Percentiles rank a stretch among this genome's conserved stretches.
These are phyloP conservation scores for Tetracladium setigerum DNA, from an alignment of 495 filamentous ascomycete genomes.

Conservation along the genomic window DNA sequence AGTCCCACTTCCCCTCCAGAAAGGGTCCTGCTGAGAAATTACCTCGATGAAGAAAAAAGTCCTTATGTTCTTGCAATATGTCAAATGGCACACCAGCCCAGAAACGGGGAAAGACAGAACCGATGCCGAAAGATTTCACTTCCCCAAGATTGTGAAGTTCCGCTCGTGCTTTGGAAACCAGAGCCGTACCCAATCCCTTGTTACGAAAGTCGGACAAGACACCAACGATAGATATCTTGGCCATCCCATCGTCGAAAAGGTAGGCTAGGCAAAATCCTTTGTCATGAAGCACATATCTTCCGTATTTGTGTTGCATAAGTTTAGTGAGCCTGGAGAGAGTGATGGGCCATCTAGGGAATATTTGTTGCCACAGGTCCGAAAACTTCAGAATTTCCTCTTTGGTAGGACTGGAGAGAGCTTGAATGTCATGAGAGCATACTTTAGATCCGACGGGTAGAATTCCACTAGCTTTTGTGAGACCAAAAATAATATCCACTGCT, in stretches of 20 bases:
- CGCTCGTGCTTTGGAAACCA: constrained; percentile 26
- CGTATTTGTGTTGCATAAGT: constrained; percentile 23
- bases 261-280: constrained; percentile 40
- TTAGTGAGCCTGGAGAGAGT: constrained; percentile 21
- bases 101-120: constrained; percentile 41
- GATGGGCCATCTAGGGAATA: constrained; percentile 35
- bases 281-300: constrained; percentile 32
- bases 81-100: constrained; percentile 40
- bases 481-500: constrained; percentile 36
- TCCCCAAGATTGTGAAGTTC: constrained; percentile 26
- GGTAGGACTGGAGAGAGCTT: constrained; percentile 17
- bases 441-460: constrained; percentile 28
- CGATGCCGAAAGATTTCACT: constrained; percentile 19
- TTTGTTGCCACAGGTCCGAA: constrained; percentile 28
- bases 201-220: constrained; percentile 32
- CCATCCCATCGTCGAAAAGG: constrained; percentile 19
- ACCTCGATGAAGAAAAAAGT: constrained; percentile 40
- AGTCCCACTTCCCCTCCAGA: not conserved
- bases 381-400: constrained; percentile 27
- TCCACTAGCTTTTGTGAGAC: constrained; percentile 25
- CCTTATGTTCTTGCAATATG: constrained; percentile 26
- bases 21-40: constrained; percentile 15
- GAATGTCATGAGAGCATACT: constrained; percentile 5
- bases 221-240: constrained; percentile 25
- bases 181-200: constrained; percentile 35